These are phyloP conservation scores for Dalbergia cochinchinensis DNA, from an alignment of 306 rosid genomes.

Conservation along the genomic window DNA sequence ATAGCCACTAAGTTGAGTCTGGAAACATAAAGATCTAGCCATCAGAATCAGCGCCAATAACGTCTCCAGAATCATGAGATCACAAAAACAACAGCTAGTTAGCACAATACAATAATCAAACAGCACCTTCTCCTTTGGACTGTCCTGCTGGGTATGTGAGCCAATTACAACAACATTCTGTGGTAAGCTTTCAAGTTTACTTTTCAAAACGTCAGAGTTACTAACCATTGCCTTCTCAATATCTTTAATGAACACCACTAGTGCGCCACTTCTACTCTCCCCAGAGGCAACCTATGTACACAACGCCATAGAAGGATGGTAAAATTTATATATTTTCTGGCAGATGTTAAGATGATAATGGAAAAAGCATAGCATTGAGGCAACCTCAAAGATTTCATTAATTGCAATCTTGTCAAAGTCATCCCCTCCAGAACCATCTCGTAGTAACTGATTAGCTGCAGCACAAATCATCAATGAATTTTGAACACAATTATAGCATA, in stretches of 20 bases:
- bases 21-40: conserved; percentile 38
- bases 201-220: conserved; percentile 70
- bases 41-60: conserved; percentile 37
- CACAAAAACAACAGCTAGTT: conserved; percentile 18
- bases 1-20: conserved; percentile 89
- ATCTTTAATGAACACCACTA: conserved; percentile 87
- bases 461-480: conserved; percentile 32
- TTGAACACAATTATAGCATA: conserved; percentile 25
- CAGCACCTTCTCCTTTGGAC: conserved; percentile 86
- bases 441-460: conserved; percentile 79
- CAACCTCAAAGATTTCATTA: conserved; percentile 89
- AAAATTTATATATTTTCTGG: conserved; percentile 37
- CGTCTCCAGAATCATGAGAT: neutral
- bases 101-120: conserved; percentile 36
- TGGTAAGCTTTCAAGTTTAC: conserved; percentile 77
- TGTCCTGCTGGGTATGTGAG: conserved; percentile 88
- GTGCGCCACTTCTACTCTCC: conserved; percentile 70
- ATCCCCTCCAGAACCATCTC: conserved; percentile 83
- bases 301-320: conserved; percentile 19
- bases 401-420: conserved; percentile 81
- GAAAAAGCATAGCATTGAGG: conserved; percentile 27
- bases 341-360: conserved; percentile 29
- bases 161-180: conserved; percentile 87
- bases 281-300: conserved; percentile 68
- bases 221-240: conserved; percentile 82